Evolutionary conservation across 768 basidiomycete genomes (phyloP).

Genomic region (Chalciporus sphaerocephalus): DNA sequence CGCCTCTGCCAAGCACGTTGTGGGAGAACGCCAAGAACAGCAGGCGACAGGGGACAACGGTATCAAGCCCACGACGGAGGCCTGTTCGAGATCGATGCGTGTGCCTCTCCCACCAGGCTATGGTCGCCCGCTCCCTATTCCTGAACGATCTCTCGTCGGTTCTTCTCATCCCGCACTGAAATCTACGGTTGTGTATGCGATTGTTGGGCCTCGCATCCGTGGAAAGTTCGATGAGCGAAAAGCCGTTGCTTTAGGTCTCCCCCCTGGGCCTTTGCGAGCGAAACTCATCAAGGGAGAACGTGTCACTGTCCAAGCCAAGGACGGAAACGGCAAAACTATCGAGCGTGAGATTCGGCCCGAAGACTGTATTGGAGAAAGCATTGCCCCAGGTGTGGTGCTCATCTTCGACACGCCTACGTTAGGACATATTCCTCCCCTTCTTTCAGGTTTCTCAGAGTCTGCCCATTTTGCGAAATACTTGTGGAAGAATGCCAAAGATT

Average conservation of each 20-base stretch:
- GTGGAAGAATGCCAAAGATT: slow-evolving; percentile 38
- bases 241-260: slow-evolving; percentile 62
- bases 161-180: slow-evolving; percentile 16
- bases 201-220: slow-evolving; percentile 50
- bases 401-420: slow-evolving; percentile 69
- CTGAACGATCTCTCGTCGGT: slow-evolving; percentile 19
- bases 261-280: slow-evolving; percentile 52
- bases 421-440: slow-evolving; percentile 49
- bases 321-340: slow-evolving; percentile 38
- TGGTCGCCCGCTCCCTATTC: slow-evolving; percentile 18
- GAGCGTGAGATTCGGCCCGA: slow-evolving; percentile 54
- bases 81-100: slow-evolving; percentile 8
- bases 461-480: slow-evolving; percentile 48
- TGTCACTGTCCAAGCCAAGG: slow-evolving; percentile 52
- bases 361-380: slow-evolving; percentile 54
- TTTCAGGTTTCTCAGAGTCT: slow-evolving; percentile 44
- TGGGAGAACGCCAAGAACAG: slow-evolving; percentile 5
- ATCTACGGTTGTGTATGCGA: slow-evolving; percentile 45
- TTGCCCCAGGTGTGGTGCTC: slow-evolving; percentile 51
- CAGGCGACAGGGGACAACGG: slow-evolving; percentile 10
- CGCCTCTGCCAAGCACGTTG: slow-evolving; percentile 7
- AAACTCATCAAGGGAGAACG: slow-evolving; percentile 60
- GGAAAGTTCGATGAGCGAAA: slow-evolving; percentile 71
- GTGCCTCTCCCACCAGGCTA: slow-evolving; percentile 15
- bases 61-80: not conserved